A percentile compares a stretch with the other conserved stretches of the same genome.
These are phyloP conservation scores for Hordeum pubiflorum DNA, from an alignment of 202 grass and related monocot species.

Conservation along the genomic window DNA sequence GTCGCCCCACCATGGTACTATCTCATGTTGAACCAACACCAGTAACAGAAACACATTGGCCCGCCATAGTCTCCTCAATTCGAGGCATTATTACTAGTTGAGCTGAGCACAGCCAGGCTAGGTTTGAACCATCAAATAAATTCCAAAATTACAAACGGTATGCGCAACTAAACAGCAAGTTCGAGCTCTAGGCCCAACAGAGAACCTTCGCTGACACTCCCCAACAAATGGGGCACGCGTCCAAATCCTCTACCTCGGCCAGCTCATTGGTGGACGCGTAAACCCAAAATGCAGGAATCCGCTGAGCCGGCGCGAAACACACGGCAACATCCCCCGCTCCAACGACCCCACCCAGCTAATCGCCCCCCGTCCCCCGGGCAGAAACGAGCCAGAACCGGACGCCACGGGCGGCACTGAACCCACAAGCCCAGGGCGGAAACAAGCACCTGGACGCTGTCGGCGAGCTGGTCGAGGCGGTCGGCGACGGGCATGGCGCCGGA, in stretches of 20 bases:
- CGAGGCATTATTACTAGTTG: background rate
- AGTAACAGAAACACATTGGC: background rate
- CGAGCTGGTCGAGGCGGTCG: slow-evolving; percentile 56
- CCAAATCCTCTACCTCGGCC: background rate
- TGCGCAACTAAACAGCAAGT: background rate
- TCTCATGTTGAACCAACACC: background rate
- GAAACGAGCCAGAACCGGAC: background rate
- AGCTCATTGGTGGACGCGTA: background rate
- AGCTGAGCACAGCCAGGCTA: background rate
- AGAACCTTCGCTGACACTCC: background rate
- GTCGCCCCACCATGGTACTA: background rate
- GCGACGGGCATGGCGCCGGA: slow-evolving; percentile 22
- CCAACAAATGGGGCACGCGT: background rate
- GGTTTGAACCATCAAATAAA: background rate
- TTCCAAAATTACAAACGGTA: background rate
- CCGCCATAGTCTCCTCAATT: background rate
- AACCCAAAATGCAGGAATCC: background rate
- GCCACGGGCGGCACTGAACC: background rate
- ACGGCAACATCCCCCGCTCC: background rate
- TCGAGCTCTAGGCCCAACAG: background rate
- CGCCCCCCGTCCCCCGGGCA: background rate
- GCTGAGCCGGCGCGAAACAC: background rate
- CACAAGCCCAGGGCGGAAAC: background rate
- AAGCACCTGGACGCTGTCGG: slow-evolving; percentile 74
- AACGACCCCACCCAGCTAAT: background rate